These are phyloP conservation scores for Fusarium sterilihyphosum DNA, from an alignment of 2,329 filamentous ascomycete species.

Conservation along the genomic window DNA sequence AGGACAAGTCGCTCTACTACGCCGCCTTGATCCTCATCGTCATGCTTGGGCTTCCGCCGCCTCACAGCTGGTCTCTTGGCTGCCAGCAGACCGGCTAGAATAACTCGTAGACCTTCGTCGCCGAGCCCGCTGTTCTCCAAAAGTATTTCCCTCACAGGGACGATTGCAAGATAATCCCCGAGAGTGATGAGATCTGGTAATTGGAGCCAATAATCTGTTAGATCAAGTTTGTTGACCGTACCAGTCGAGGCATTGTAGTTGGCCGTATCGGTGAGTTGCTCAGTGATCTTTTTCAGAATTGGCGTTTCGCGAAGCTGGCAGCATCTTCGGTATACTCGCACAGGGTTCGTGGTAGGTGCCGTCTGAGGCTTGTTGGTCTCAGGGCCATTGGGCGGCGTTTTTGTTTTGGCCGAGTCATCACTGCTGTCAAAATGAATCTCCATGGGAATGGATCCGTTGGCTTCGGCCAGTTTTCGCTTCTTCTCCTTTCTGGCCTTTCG, in stretches of 20 bases:
- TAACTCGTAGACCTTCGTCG: conserved; percentile 86
- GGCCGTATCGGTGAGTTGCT: conserved; percentile 80
- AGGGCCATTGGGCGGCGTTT: conserved; percentile 21
- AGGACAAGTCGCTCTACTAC: conserved; percentile 87
- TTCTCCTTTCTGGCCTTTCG: conserved; percentile 92
- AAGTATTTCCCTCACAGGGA: conserved; percentile 86
- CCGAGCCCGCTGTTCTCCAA: conserved; percentile 88
- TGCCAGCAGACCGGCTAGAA: conserved; percentile 86
- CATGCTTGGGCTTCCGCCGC: conserved; percentile 58
- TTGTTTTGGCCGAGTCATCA: conserved; percentile 59
- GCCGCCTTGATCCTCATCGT: conserved; percentile 66
- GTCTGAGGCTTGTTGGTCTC: conserved; percentile 43
- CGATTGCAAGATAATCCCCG: conserved; percentile 92
- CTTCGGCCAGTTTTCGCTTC: conserved; percentile 84
- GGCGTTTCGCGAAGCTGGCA: conserved; percentile 94
- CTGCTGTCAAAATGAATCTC: conserved; percentile 80
- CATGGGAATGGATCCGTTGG: conserved; percentile 86
- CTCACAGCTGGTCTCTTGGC: conserved; percentile 73
- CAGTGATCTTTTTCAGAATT: conserved; percentile 89
- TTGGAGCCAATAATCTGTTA: conserved; percentile 86
- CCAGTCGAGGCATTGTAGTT: conserved; percentile 74
- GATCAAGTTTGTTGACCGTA: conserved; percentile 82
- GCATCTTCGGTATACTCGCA: conserved; percentile 91
- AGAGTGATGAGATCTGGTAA: conserved; percentile 86
- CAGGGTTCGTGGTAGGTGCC: conserved; percentile 86